phyloP scores from a whole-genome alignment of 1,139 yeast genomes.

The Pneumocystis carinii region DNA sequence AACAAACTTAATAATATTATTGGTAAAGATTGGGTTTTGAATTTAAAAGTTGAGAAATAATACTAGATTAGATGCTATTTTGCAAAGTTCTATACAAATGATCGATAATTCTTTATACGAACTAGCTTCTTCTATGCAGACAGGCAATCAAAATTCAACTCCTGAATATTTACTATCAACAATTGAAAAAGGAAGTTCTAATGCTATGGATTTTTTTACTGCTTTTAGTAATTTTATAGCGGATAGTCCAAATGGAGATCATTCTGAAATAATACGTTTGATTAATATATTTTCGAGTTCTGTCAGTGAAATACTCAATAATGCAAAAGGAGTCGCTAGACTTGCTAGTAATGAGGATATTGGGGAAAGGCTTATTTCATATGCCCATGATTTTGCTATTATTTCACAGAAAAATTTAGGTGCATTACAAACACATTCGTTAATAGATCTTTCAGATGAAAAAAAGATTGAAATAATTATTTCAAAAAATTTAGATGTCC shows the following conservation, averaged over 20 bases:
- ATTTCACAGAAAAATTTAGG: conserved; percentile 49
- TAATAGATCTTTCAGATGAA: conserved; percentile 39
- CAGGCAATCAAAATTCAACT: conserved; percentile 66
- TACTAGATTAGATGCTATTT: conserved; percentile 39
- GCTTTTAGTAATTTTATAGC: conserved; percentile 64
- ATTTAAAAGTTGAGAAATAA: background rate
- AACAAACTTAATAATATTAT: conserved; percentile 42
- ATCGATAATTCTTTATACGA: conserved; percentile 63
- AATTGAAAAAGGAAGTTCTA: conserved; percentile 54
- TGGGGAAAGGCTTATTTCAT: conserved; percentile 36
- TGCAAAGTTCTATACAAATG: conserved; percentile 53
- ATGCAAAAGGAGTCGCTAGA: conserved; percentile 55
- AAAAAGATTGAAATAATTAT: conserved; percentile 66
- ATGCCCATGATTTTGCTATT: conserved; percentile 45
- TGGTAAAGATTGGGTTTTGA: background rate
- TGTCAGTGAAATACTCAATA: conserved; percentile 49
- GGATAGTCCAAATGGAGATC: conserved; percentile 63
- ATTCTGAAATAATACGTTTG: conserved; percentile 49
- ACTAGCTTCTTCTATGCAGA: conserved; percentile 64
- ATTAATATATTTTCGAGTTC: conserved; percentile 55
- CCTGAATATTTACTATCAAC: conserved; percentile 59
- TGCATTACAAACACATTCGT: conserved; percentile 40
- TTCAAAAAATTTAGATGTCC: conserved; percentile 59
- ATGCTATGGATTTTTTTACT: conserved; percentile 68
- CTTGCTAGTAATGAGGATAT: conserved; percentile 32